phyloP scores from a whole-genome alignment of 257 asterid genomes.

The Solanum chaucha region DNA sequence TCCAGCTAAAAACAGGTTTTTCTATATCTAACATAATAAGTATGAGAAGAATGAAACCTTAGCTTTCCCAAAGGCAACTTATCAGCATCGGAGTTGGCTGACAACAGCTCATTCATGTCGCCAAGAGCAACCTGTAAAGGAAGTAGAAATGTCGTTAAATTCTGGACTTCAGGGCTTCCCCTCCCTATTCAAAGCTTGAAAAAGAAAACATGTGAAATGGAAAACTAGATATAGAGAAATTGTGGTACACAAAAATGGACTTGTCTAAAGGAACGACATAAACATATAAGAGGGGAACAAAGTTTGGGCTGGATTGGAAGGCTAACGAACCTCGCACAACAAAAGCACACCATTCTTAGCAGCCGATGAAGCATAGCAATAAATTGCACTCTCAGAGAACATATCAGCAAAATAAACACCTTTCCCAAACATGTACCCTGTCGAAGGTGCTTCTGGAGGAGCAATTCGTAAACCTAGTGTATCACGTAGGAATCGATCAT shows the following conservation, averaged over 20 bases:
- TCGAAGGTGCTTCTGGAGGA: background rate
- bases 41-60: conserved; percentile 31
- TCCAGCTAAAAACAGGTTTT: background rate
- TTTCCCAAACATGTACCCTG: background rate
- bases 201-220: background rate
- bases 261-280: background rate
- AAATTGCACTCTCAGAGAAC: background rate
- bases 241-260: background rate
- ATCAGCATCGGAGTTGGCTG: background rate
- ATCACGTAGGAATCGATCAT: background rate
- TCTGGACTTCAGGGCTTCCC: background rate
- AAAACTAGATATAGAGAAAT: background rate
- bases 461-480: background rate
- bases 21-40: background rate
- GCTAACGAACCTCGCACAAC: background rate
- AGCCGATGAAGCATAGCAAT: background rate
- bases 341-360: background rate
- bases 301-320: background rate
- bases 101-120: background rate
- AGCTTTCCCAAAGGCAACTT: conserved; percentile 40
- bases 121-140: background rate
- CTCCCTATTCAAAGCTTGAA: background rate
- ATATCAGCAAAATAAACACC: background rate
- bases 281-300: background rate
- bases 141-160: background rate